Base-by-base conservation (phyloP, 2,329 filamentous ascomycete genomes). In the Trichoderma guizhouense region DNA sequence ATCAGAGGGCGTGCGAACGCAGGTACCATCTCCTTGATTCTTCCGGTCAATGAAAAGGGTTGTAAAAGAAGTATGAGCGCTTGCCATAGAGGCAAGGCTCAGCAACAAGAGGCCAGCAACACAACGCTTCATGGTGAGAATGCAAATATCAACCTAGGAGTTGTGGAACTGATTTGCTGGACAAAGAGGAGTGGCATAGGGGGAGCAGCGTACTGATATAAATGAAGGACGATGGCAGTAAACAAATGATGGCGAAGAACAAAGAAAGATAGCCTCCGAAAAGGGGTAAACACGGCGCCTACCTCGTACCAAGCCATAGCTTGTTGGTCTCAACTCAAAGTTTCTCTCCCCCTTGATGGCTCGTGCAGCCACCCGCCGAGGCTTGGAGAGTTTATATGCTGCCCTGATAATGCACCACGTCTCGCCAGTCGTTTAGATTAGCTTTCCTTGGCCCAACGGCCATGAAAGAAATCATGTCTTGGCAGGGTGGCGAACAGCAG, bases 11-110 rank as follows among this genome's bases (percentile, higher is more conserved):
- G 92, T 91, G 55, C 92, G 90, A 65, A 94, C 86, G 76, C 91
- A 93, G 30, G 89, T 91, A 34, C 88, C 92, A 77, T 92, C 89
- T 73, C 92, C 92, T 80, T 93, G 89, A 76, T 87, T 86, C 62
- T 86, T 81, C 72, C 87, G 87, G 76, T 92, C 84, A 75, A 93
- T 81, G 75, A 86, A 90, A 63, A 92, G 82, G 5, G 87, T 91
- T 1, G 89, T 90, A 78, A 92, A 88, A 63, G 88, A 79, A 7
- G 90, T 91, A 77, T 93, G 90, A 55, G 87, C 88, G 62, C 78
- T 79, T 26, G 80, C 81, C n/a, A 78, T 73, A 15, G 79, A 76
- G 67, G 82, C 81, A 68, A 87, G 73, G 68, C 78, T 80, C 62
- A 84, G 74, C 12, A 79, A 73, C 39, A 78, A 67, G 77, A 72